These are phyloP conservation scores for Gnaphalium uliginosum DNA, from an alignment of 129 eudicot genomes.

Conservation along the genomic window DNA sequence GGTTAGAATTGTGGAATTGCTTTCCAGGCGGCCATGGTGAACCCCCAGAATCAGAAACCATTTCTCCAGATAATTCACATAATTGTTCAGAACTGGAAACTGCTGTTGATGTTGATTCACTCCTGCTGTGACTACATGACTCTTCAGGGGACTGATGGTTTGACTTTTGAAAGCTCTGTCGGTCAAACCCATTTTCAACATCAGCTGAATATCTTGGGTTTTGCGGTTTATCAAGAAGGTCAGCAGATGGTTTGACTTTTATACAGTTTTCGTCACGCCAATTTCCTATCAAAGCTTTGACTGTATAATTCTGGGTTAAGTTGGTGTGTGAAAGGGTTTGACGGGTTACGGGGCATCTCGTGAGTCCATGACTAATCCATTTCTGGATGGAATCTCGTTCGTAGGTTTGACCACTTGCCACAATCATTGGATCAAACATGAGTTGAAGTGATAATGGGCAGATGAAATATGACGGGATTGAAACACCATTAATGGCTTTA, in stretches of 20 bases:
- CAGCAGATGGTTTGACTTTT: conserved; percentile 31
- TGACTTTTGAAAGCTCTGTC: conserved; percentile 44
- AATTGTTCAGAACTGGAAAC: conserved; percentile 61
- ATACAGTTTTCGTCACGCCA: conserved; percentile 72
- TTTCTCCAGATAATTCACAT: conserved; percentile 49
- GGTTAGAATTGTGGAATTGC: conserved; percentile 46
- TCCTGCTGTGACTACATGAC: conserved; percentile 81
- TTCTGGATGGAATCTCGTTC: conserved; percentile 72
- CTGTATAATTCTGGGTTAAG: conserved; percentile 80
- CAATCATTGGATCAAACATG: conserved; percentile 92
- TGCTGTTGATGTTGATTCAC: conserved; percentile 77
- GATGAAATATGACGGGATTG: conserved; percentile 71
- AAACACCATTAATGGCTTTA: conserved; percentile 47
- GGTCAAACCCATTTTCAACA: conserved; percentile 44
- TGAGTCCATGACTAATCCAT: conserved; percentile 77
- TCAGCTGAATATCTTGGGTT: neutral
- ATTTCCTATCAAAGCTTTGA: conserved; percentile 76
- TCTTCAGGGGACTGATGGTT: conserved; percentile 64
- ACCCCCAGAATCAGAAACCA: conserved; percentile 32
- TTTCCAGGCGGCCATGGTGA: conserved; percentile 39
- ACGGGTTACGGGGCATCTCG: conserved; percentile 68
- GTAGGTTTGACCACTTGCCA: conserved; percentile 94
- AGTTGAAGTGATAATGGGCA: conserved; percentile 85
- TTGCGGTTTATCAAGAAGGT: conserved; percentile 27
- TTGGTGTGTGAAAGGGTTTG: conserved; percentile 64